A percentile compares a stretch with the other conserved stretches of the same genome.
These are phyloP conservation scores for Lasiodiplodia citricola DNA, from an alignment of 2,329 filamentous ascomycete genomes.

Conservation along the genomic window DNA sequence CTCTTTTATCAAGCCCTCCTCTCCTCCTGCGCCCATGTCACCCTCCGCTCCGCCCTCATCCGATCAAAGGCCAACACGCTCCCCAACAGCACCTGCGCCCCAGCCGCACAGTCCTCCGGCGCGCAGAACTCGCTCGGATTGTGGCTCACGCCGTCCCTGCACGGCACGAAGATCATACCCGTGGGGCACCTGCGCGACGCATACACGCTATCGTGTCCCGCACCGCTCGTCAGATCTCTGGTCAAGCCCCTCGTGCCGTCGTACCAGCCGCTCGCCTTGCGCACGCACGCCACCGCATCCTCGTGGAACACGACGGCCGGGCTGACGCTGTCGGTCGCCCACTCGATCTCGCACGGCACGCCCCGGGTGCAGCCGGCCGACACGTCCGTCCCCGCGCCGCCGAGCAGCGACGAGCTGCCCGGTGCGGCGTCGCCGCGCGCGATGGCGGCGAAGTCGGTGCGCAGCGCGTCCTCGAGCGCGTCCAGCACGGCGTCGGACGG, in stretches of 20 bases:
- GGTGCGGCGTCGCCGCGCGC: slow-evolving; percentile 40
- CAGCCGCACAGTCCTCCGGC: slow-evolving; percentile 44
- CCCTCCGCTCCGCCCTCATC: slow-evolving; percentile 44
- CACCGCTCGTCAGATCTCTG: slow-evolving; percentile 65
- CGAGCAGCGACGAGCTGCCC: not conserved
- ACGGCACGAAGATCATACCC: slow-evolving; percentile 48
- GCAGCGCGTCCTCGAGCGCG: slow-evolving; percentile 62
- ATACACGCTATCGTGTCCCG: slow-evolving; percentile 65
- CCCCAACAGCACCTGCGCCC: slow-evolving; percentile 46
- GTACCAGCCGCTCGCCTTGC: slow-evolving; percentile 57
- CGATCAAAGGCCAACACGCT: slow-evolving; percentile 52
- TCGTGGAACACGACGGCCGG: slow-evolving; percentile 69
- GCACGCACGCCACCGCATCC: slow-evolving; percentile 70
- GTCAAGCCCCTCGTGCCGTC: slow-evolving; percentile 65
- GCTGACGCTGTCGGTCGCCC: slow-evolving; percentile 66
- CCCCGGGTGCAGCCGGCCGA: slow-evolving; percentile 52
- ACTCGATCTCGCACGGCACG: slow-evolving; percentile 61
- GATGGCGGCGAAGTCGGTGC: slow-evolving; percentile 63
- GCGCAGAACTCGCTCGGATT: slow-evolving; percentile 45
- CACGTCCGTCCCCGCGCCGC: slow-evolving; percentile 57
- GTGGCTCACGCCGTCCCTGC: slow-evolving; percentile 46
- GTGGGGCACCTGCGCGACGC: slow-evolving; percentile 51
- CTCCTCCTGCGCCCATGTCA: slow-evolving; percentile 29
- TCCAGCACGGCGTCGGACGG: slow-evolving; percentile 62
- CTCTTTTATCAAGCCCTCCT: slow-evolving; percentile 26